Base-by-base conservation (phyloP, 371 early-diverging fungal genomes). In the Circinella umbellata region DNA sequence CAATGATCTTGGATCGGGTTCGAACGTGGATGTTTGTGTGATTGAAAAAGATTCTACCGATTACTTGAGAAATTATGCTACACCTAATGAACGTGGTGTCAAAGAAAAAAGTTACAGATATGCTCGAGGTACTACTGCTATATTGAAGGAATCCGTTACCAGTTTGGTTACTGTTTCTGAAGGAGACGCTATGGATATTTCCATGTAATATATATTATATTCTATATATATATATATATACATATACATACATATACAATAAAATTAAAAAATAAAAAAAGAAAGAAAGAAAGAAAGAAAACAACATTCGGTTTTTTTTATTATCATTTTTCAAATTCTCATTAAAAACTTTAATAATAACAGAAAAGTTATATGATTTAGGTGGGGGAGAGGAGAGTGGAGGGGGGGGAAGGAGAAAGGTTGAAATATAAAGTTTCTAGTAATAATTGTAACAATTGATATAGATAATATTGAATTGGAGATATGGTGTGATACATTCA, bases 1-100 rank as follows among this genome's bases (percentile, higher is more conserved):
- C 81, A 99, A 99, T 83, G 99, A 99, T 86, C 85, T 99, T 61
- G 99, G 99, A 74, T 99, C 99, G 57, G 99, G 99, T 72, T 95
- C 95, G 38, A 99, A 99, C 80, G 98, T 99, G 69, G 99, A 99
- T 87, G 92, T 99, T 8, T 90, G 89, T 68, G 95, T 99, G 17
- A 95, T 99, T 77, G 94, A 91, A 70, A 92, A 92, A 76, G 82
- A 86, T 61, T 86, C 87, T 49, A 90, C 92, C 18, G 96, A 97
- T 64, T 91, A 92, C 63, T 87, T 95, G 62, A 89, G 97, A 62
- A 94, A 95, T 81, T 94, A 95, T 77, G 82, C 77, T 63, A 88
- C 77, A 73, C 99, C 99, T 35, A 98, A 97, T 78, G 94, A 94
- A 81, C 93, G 97, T 71, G 94, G 86, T 4, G 75, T 78, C 63